Conservation (phyloP, 208 protist genomes). For the Sergeia podlipaevii region DNA sequence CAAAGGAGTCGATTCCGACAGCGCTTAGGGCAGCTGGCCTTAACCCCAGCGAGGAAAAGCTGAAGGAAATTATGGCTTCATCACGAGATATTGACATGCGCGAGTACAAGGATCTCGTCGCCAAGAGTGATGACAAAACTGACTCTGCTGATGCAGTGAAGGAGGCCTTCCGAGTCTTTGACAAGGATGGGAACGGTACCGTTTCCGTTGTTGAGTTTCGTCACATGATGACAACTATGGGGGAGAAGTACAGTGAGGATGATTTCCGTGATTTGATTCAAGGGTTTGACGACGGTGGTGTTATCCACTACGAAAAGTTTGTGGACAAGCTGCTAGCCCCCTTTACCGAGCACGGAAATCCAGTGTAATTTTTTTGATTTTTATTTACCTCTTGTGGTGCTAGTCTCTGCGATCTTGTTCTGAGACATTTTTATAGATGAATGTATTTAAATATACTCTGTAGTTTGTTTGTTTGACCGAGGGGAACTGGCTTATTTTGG, state of each 20-base stretch:
- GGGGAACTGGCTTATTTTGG: too few species aligned
- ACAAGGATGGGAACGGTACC: slow-evolving; percentile 94
- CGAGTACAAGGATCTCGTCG: slow-evolving; percentile 77
- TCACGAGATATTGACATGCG: slow-evolving; percentile 80
- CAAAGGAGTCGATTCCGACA: slow-evolving; percentile 79
- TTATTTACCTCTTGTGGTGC: slow-evolving; percentile 6
- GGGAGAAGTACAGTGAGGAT: slow-evolving; percentile 95
- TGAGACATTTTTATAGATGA: too few species aligned
- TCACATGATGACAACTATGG: slow-evolving; percentile 96
- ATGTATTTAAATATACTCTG: too few species aligned
- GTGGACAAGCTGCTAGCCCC: slow-evolving; percentile 88
- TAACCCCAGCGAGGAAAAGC: slow-evolving; percentile 91
- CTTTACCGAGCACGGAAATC: slow-evolving; percentile 82
- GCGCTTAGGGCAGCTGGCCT: slow-evolving; percentile 84
- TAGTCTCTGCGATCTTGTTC: too few species aligned
- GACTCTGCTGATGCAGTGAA: slow-evolving; percentile 94
- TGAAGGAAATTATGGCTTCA: slow-evolving; percentile 84
- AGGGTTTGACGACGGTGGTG: slow-evolving; percentile 87
- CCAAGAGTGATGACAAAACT: slow-evolving; percentile 82
- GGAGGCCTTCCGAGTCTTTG: slow-evolving; percentile 96
- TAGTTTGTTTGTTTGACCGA: too few species aligned
- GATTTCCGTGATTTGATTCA: slow-evolving; percentile 92
- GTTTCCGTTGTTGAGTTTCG: slow-evolving; percentile 95
- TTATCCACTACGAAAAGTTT: slow-evolving; percentile 90
- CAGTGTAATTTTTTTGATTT: slow-evolving; percentile 33